Conservation (phyloP, 1,284 basidiomycete genomes). For the Fomitopsis pinicola region DNA sequence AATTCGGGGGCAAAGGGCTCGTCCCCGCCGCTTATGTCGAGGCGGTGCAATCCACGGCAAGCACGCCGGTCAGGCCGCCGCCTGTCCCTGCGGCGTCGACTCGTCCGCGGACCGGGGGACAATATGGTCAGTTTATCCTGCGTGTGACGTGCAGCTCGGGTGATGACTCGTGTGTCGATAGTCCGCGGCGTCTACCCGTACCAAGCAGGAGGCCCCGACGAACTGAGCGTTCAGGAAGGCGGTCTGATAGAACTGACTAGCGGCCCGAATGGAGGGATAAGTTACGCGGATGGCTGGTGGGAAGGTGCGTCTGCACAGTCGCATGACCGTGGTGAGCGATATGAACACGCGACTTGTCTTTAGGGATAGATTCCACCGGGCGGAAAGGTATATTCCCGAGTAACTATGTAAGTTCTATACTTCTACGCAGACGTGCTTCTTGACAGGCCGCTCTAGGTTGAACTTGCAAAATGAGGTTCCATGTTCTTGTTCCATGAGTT, state of each 20-base stretch:
- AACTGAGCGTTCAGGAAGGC: constrained; percentile 61
- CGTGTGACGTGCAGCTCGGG: not conserved
- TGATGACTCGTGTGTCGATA: constrained; percentile 23
- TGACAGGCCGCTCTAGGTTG: not conserved
- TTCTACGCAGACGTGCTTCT: not conserved
- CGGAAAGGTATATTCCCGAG: constrained; percentile 78
- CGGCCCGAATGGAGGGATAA: constrained; percentile 53
- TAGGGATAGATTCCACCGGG: constrained; percentile 58
- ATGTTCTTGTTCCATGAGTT: too few species aligned
- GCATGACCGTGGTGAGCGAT: constrained; percentile 4
- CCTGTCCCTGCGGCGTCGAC: constrained; percentile 3
- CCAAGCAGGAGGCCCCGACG: constrained; percentile 61
- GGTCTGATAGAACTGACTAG: constrained; percentile 60
- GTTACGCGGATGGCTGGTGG: constrained; percentile 78
- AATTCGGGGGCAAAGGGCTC: constrained; percentile 57
- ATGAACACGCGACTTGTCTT: constrained; percentile 12
- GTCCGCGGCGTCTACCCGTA: constrained; percentile 74
- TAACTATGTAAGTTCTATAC: constrained; percentile 64
- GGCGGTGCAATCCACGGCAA: constrained; percentile 22
- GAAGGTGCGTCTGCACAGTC: constrained; percentile 48
- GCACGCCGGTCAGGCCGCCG: constrained; percentile 6
- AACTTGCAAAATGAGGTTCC: not conserved
- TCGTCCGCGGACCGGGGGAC: constrained; percentile 30
- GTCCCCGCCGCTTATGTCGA: constrained; percentile 78
- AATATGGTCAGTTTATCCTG: constrained; percentile 38